Evolutionary conservation across 257 asterid species (phyloP).

Genomic region (Gentiana straminea): DNA sequence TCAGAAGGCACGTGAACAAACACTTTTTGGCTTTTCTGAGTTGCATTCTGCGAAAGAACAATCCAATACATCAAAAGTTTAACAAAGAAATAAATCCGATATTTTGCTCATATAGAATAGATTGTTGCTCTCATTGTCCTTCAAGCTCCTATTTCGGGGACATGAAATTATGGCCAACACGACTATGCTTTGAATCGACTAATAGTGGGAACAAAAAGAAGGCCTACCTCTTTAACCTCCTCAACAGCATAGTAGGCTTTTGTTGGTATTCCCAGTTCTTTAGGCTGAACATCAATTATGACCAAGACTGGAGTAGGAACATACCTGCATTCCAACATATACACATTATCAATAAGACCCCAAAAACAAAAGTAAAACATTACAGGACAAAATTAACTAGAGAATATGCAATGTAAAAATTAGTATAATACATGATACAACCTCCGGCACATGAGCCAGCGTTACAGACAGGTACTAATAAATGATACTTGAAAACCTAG

Average conservation of each 20-base stretch:
- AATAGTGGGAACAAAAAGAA: background rate
- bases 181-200: background rate
- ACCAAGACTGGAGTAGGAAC: slow-evolving; percentile 86
- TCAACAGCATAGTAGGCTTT: slow-evolving; percentile 96
- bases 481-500: too few species aligned
- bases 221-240: slow-evolving; percentile 85
- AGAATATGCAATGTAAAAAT: too few species aligned
- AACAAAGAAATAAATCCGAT: background rate
- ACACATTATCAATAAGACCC: background rate
- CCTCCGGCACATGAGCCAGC: too few species aligned
- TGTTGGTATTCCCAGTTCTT: slow-evolving; percentile 86
- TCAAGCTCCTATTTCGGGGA: background rate
- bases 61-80: background rate
- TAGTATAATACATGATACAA: too few species aligned
- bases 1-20: slow-evolving; percentile 93
- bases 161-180: too few species aligned
- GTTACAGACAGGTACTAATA: too few species aligned
- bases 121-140: background rate
- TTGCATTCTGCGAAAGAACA: slow-evolving; percentile 57
- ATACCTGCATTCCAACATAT: slow-evolving; percentile 43
- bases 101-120: background rate
- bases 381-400: too few species aligned
- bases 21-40: slow-evolving; percentile 96
- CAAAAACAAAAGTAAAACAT: too few species aligned
- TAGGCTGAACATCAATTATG: slow-evolving; percentile 84